Evolutionary conservation across 805 yeast species (phyloP), one percentile per base, ranked within the genome.

Genomic region (Saccharomycopsis sp.): DNA sequence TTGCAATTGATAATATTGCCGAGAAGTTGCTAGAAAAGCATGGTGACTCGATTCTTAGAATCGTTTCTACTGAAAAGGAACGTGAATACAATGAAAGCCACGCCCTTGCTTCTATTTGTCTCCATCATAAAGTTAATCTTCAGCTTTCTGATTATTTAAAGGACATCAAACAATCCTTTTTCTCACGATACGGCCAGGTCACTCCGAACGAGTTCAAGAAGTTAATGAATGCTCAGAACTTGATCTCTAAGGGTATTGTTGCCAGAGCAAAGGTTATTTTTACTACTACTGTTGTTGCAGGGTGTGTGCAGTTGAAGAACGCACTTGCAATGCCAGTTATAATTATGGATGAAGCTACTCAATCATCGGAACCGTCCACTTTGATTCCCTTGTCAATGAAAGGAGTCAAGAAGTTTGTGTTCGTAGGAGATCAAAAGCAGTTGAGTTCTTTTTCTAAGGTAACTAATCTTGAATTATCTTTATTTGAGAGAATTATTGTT

Each of bases 331-430:
- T 79, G 62, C 89, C 89, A 0, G 84, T 84, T 1, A 87, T 86
- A 3, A 85, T 86, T 35, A 83, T 86, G 87, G 92, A 86, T 72
- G 92, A 86, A 71, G 80, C 89, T 2, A 86, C 91, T 0, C 91
- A 86, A 64, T 84, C 91, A 0, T 82, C 89, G 0, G 93, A 86
- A 63, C 87, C 90, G 3, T 75, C 83, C 1, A 82, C 89, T 0
- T 73, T 86, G 62, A 86, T 86, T 58, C 91, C 92, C 9, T 71
- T 86, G 60, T 83, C 88, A 3, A 79, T 85, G 75, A 79, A 83
- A 2, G 87, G 87, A 15, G 83, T 85, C 55, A 80, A 80, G 56
- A 84, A 81, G 64, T 82, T 86, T 68, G 81, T 85, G 1, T 82
- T 86, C 66, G 91, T 83, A 44, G 92, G 91, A 62, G 93, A 86